These are phyloP conservation scores for Pleoardoris graminearum DNA, from an alignment of 2,329 filamentous ascomycete genomes.

Conservation along the genomic window DNA sequence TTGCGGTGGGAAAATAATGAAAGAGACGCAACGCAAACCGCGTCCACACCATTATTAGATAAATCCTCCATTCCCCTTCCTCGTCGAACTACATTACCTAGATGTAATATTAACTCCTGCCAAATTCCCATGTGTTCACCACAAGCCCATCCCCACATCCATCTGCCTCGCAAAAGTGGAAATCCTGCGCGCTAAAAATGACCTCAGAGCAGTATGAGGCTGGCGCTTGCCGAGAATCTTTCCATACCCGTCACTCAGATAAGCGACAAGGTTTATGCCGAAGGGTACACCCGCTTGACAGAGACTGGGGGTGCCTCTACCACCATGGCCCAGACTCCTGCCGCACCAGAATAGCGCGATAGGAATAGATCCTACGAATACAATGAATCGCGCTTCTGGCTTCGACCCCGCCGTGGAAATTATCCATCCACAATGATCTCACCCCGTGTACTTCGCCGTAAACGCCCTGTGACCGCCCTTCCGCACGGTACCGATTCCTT, in stretches of 20 bases:
- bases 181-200: slow-evolving; percentile 60
- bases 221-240: slow-evolving; percentile 10
- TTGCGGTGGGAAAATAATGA: no score
- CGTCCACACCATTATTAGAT: no score
- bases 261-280: slow-evolving; percentile 12
- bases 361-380: slow-evolving; percentile 58
- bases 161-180: slow-evolving; percentile 60
- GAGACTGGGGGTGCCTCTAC: slow-evolving; percentile 61
- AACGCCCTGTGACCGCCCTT: not conserved
- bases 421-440: slow-evolving; percentile 9
- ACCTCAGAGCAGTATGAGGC: slow-evolving; percentile 53
- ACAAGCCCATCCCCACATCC: slow-evolving; percentile 29
- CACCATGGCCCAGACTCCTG: slow-evolving; percentile 64
- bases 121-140: slow-evolving; percentile 41
- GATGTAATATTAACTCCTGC: no score
- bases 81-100: no score
- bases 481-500: not conserved
- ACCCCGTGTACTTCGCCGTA: not conserved
- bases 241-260: slow-evolving; percentile 11
- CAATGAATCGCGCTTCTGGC: slow-evolving; percentile 68
- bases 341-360: slow-evolving; percentile 67
- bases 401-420: slow-evolving; percentile 7
- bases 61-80: no score
- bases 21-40: no score
- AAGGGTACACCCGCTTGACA: slow-evolving; percentile 13